Conservation (phyloP, 805 yeast species). For the Zygoascus flipseniorum region DNA sequence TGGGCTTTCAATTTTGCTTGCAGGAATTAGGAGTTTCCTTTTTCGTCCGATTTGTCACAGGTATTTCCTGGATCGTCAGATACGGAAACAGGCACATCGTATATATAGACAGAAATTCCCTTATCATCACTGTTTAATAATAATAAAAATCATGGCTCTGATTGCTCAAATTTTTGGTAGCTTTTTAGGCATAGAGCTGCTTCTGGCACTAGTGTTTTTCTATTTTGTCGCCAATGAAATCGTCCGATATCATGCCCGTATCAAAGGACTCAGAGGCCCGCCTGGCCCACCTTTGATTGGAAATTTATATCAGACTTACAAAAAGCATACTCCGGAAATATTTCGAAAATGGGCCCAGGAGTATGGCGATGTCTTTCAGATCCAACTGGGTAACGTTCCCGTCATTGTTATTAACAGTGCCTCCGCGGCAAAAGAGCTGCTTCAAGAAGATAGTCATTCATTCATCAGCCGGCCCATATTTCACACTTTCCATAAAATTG, state of each 20-base stretch:
- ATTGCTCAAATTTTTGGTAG: background rate
- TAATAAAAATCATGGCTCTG: background rate
- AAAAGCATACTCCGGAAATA: conserved; percentile 24
- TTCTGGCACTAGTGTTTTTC: background rate
- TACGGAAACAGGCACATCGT: background rate
- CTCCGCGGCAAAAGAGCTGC: conserved; percentile 36
- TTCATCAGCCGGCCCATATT: conserved; percentile 57
- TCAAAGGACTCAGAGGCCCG: conserved; percentile 3
- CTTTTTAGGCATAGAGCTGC: background rate
- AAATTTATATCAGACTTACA: conserved; percentile 1
- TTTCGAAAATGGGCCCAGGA: conserved; percentile 32
- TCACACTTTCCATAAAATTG: conserved; percentile 57
- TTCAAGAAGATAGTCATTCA: conserved; percentile 35
- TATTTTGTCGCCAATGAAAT: conserved; percentile 4
- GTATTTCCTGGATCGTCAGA: background rate
- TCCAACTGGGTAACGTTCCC: conserved; percentile 47
- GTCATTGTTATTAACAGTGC: conserved; percentile 63
- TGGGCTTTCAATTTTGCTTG: too few species aligned
- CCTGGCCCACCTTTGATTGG: conserved; percentile 3
- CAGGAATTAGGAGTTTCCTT: background rate
- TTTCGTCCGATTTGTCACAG: background rate
- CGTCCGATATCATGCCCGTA: conserved; percentile 2
- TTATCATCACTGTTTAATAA: background rate
- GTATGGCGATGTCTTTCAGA: conserved; percentile 46
- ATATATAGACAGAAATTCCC: background rate